A percentile compares a stretch with the other conserved stretches of the same genome.
These are phyloP conservation scores for Neospermospora avenae DNA, from an alignment of 2,329 filamentous ascomycete genomes.

Conservation along the genomic window DNA sequence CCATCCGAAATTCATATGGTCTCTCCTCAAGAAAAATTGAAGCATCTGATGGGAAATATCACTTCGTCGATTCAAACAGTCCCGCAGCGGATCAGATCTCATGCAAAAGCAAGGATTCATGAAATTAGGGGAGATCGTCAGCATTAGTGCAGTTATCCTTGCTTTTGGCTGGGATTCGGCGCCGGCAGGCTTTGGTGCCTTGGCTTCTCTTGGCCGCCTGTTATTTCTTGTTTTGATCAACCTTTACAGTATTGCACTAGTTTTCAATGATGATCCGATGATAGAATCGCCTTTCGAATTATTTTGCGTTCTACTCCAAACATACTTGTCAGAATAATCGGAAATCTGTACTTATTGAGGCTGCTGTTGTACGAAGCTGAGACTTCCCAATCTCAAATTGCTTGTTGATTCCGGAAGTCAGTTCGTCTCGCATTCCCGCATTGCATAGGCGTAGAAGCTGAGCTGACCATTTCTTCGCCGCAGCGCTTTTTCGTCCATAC, in stretches of 20 bases:
- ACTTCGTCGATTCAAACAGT: neutral
- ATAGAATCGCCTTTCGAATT: neutral
- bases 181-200: slow-evolving; percentile 1
- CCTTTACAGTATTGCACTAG: neutral
- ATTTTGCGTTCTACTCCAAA: too few species aligned
- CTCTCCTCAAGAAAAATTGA: neutral
- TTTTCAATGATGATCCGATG: neutral
- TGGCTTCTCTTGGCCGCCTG: slow-evolving; percentile 5
- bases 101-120: neutral
- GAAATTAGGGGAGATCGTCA: slow-evolving; percentile 2
- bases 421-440: neutral
- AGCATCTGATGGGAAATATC: neutral
- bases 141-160: neutral
- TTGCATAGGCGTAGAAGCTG: neutral
- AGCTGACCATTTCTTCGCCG: slow-evolving; percentile 5
- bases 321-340: too few species aligned
- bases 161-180: neutral
- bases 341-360: too few species aligned
- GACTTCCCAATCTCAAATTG: neutral
- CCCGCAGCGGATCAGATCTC: neutral
- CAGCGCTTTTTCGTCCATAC: neutral
- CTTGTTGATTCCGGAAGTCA: slow-evolving; percentile 2
- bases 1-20: neutral
- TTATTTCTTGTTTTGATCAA: slow-evolving; percentile 8
- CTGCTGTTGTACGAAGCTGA: neutral